phyloP scores from a whole-genome alignment of 2,329 filamentous ascomycete genomes.

The Colletotrichum kahawae region DNA sequence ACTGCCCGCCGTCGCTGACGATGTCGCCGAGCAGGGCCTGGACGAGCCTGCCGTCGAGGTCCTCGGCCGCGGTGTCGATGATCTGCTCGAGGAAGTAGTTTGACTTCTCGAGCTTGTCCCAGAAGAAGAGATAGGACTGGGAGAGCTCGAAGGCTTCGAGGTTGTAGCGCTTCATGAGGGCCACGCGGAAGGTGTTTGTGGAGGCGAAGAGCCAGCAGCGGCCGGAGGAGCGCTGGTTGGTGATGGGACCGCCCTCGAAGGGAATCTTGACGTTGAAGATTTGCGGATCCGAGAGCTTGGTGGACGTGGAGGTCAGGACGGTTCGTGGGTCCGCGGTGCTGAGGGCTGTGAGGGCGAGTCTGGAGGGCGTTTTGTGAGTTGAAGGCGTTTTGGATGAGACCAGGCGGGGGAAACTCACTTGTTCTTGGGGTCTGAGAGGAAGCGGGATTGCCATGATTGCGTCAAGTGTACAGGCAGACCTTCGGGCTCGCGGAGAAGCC shows the following conservation, averaged over 20 bases:
- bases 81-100: constrained; percentile 90
- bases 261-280: constrained; percentile 85
- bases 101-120: constrained; percentile 91
- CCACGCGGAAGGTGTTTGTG: constrained; percentile 91
- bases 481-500: constrained; percentile 38
- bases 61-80: constrained; percentile 73
- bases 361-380: constrained; percentile 32
- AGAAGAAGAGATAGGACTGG: constrained; percentile 88
- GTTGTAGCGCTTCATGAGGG: constrained; percentile 82
- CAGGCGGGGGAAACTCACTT: constrained; percentile 46
- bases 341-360: constrained; percentile 77
- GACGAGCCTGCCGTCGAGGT: constrained; percentile 75
- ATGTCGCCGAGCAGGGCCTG: constrained; percentile 71
- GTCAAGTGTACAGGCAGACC: constrained; percentile 57
- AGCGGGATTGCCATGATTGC: constrained; percentile 63
- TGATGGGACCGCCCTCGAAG: constrained; percentile 81
- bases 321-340: constrained; percentile 69
- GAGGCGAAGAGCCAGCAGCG: constrained; percentile 92
- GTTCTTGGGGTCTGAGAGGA: constrained; percentile 70
- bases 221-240: constrained; percentile 81
- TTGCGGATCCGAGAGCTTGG: constrained; percentile 73
- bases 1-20: constrained; percentile 84
- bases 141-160: constrained; percentile 84
- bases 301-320: constrained; percentile 68
- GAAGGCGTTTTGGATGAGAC: neutral